These are phyloP conservation scores for Sambucus nigra DNA, from an alignment of 129 eudicot species.

Conservation along the genomic window DNA sequence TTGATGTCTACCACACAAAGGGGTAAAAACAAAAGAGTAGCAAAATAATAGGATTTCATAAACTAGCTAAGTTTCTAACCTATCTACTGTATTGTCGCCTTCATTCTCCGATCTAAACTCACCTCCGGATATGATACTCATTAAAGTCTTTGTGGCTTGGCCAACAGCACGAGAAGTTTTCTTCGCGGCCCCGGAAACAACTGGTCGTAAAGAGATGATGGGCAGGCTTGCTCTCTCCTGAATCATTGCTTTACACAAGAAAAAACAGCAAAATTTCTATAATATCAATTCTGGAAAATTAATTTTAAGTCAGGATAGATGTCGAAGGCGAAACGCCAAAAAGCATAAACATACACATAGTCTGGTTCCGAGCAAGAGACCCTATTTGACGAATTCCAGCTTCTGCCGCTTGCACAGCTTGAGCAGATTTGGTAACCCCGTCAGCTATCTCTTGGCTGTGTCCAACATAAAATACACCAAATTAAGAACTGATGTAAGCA, in stretches of 20 bases:
- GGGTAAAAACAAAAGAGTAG: not conserved
- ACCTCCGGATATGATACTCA: constrained; percentile 49
- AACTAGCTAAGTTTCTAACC: constrained; percentile 10
- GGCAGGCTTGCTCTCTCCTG: constrained; percentile 84
- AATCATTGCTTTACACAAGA: constrained; percentile 53
- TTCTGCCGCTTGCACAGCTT: constrained; percentile 88
- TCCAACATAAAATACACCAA: constrained; percentile 1
- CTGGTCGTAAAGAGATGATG: constrained; percentile 55
- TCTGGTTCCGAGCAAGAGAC: constrained; percentile 59
- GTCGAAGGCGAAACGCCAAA: not conserved
- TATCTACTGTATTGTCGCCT: constrained; percentile 12
- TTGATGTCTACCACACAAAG: not conserved
- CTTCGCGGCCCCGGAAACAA: constrained; percentile 73
- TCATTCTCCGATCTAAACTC: constrained; percentile 22
- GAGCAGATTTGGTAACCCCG: constrained; percentile 74
- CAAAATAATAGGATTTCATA: not conserved
- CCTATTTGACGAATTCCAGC: constrained; percentile 78
- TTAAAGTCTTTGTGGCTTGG: constrained; percentile 47
- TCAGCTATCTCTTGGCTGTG: constrained; percentile 87
- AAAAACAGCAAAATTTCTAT: not conserved
- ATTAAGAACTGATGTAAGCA: no score
- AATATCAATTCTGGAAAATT: constrained; percentile 1
- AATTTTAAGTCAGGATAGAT: not conserved
- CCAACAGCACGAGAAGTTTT: constrained; percentile 75
- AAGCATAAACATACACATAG: constrained; percentile 42